Evolutionary conservation across 441 rosid genomes (phyloP).

Genomic region (Aquilaria agallochum): DNA sequence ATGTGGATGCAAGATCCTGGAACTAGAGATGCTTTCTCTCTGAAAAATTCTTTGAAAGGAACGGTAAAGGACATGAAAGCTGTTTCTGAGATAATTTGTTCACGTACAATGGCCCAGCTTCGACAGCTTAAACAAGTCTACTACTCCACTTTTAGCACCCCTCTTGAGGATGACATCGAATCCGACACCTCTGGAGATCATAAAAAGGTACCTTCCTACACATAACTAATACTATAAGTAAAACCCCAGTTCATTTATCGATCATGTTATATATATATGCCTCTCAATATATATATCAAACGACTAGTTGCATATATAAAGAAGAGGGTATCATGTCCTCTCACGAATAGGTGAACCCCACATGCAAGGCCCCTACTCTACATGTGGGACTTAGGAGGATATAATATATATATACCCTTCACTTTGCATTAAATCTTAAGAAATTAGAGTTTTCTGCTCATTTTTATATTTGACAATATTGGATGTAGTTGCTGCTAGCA

Average conservation of each 20-base stretch:
- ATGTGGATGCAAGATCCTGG: slow-evolving; percentile 73
- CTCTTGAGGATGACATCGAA: slow-evolving; percentile 54
- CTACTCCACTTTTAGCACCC: slow-evolving; percentile 28
- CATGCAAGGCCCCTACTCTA: no score
- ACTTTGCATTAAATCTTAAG: not conserved
- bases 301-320: no score
- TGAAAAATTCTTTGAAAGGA: slow-evolving; percentile 46
- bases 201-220: slow-evolving; percentile 31
- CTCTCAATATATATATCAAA: no score
- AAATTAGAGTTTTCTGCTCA: no score
- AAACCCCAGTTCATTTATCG: no score
- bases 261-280: no score
- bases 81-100: slow-evolving; percentile 57
- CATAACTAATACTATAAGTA: no score
- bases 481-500: slow-evolving; percentile 52
- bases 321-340: no score
- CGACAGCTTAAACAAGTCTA: slow-evolving; percentile 67
- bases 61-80: slow-evolving; percentile 43
- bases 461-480: slow-evolving; percentile 1
- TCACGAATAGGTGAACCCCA: no score
- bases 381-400: not conserved
- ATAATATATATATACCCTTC: not conserved
- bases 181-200: slow-evolving; percentile 51
- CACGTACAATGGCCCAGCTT: slow-evolving; percentile 57
- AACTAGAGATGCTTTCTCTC: slow-evolving; percentile 44